Percentiles rank a stretch among this genome's conserved stretches.
These are phyloP conservation scores for Cladosporium sp. DNA, from an alignment of 2,329 filamentous ascomycete genomes.

Conservation along the genomic window DNA sequence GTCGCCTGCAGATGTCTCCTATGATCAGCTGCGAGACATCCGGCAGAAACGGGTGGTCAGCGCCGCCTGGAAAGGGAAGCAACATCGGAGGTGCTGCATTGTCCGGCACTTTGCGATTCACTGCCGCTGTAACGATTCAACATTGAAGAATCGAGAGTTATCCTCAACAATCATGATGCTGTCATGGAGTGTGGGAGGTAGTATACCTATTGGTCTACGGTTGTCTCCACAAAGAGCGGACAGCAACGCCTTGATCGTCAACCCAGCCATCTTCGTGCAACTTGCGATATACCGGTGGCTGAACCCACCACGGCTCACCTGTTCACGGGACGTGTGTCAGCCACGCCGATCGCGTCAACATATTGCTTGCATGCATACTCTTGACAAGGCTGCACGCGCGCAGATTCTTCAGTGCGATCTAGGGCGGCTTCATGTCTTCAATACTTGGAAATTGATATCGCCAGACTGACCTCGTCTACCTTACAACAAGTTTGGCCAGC, in stretches of 20 bases:
- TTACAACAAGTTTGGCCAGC: neutral
- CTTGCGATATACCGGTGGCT: slow-evolving; percentile 1
- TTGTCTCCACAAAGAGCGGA: neutral
- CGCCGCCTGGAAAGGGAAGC: neutral
- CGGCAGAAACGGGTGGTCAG: slow-evolving; percentile 3
- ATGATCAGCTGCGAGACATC: neutral
- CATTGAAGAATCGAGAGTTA: neutral
- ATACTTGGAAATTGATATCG: neutral
- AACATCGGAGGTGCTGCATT: neutral
- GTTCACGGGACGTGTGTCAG: neutral
- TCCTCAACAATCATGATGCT: neutral
- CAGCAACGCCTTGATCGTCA: neutral
- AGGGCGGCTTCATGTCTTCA: neutral
- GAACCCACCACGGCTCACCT: neutral
- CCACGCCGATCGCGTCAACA: slow-evolving; percentile 7
- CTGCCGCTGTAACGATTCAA: neutral
- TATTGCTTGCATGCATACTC: neutral
- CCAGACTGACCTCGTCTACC: neutral
- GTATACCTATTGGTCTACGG: neutral
- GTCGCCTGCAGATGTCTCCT: neutral
- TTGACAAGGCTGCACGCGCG: neutral
- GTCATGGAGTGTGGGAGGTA: neutral
- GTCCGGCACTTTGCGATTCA: neutral
- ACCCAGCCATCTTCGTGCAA: neutral
- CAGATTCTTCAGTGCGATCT: neutral